Evolutionary conservation across 2,329 filamentous ascomycete genomes (phyloP), one percentile per base, ranked within the genome.

Genomic region (Penicillium sp.): DNA sequence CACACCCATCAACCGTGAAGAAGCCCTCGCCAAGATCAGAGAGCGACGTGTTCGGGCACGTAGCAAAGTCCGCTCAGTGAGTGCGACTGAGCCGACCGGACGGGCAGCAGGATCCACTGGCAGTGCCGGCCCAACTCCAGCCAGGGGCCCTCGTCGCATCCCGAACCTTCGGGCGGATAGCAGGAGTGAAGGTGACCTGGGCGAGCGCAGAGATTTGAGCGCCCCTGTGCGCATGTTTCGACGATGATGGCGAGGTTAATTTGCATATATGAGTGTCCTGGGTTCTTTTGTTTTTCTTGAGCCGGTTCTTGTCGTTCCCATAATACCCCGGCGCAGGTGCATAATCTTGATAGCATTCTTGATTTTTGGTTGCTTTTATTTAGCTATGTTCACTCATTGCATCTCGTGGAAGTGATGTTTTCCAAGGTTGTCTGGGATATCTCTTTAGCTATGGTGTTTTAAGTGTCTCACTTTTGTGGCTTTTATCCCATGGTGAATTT

Each of bases 11-110:
- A 70, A 65, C 40, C 69, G 73, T 16, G 73, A 76, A 60, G 68
- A 73, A 49, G 74, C 74, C 1, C 62, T 76, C 1, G 74, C 74
- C 6, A 72, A 75, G 51, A 76, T 76, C 34, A 61, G 72, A 46
- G 73, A 72, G n/a, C 62, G 74, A 38, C 65, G 74, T 44, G 71
- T 68, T 11, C 65, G 72, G 40, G 69, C 74, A n/a, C 68, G 69
- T 49, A 72, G 64, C 43, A 65, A 65, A 48, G 67, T 72, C 47
- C 61, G 69, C 49, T 71, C 68, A 37, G 65, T 63, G 9, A 72
- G 69, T 38, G 66, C 67, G 14, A 66, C 59, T 26, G 69, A 71
- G 51, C 62, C 63, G n/a, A 58, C 53, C 5, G 50, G 64, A 10
- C 60, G 59, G 26, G 51, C 60, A 28, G 60, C 53, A 10, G 51